A percentile compares a stretch with the other conserved stretches of the same genome.
These are phyloP conservation scores for Eragrostis curvula DNA, from an alignment of 176 grass and related monocot species.

Conservation along the genomic window DNA sequence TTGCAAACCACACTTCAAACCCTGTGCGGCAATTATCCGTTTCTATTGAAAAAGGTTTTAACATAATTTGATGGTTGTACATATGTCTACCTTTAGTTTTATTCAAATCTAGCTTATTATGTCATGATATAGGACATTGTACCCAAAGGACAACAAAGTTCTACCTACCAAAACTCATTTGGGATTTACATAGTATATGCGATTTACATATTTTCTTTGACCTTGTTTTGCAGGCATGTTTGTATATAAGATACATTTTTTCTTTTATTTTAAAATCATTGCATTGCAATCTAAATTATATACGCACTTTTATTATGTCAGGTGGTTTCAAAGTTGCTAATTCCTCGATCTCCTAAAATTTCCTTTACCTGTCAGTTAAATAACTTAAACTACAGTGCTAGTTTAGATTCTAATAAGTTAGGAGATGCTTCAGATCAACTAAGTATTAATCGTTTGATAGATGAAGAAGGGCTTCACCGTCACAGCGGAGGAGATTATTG, in stretches of 20 bases:
- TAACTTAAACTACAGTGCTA: no score
- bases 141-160: background rate
- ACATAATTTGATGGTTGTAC: background rate
- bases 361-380: background rate
- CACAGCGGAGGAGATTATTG: slow-evolving; percentile 42
- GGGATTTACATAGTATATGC: background rate
- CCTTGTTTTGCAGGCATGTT: background rate
- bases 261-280: background rate
- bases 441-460: background rate
- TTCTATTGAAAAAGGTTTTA: background rate
- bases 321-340: background rate
- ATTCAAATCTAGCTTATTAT: no score
- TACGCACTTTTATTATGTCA: no score
- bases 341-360: background rate
- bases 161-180: background rate
- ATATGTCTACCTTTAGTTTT: background rate
- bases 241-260: background rate
- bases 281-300: background rate
- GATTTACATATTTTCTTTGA: background rate
- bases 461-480: slow-evolving; percentile 30
- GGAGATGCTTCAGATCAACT: background rate
- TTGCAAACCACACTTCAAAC: background rate
- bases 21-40: no score
- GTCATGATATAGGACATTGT: background rate
- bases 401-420: no score